Evolutionary conservation across 257 asterid genomes (phyloP), one percentile per base, ranked within the genome.

Genomic region (Ocimum tenuiflorum): DNA sequence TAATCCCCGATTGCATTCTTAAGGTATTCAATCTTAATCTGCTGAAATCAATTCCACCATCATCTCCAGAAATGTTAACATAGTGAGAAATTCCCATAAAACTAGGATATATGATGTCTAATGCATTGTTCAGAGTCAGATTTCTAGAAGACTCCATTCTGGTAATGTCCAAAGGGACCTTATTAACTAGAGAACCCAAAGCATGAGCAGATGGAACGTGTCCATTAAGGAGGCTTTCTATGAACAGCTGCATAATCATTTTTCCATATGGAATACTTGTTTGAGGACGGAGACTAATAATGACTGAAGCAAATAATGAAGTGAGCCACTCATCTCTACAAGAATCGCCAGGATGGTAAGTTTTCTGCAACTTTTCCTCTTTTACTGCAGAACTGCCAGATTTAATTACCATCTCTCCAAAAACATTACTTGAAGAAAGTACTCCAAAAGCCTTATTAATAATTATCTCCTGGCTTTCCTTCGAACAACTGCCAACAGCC

Each of bases 131-230:
- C 71, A 90, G 73, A 66, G 73, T 71, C 45, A 79, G 74, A 47
- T 42, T 73, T 63, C 63, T 67, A 51, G 87, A 62, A 14, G 69
- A 69, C 66, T 65, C 66, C 15, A n/a, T 41, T 73, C 72, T 80
- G 45, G 61, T 61, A 36, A 47, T 80, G 60, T 73, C 82, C 74
- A 83, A 61, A 82, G 95, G 95, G 63, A 88, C 78, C 77, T 94
- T 94, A 84, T 90, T 94, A 67, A 90, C 95, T 75, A 94, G 79
- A 67, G 96, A 88, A 67, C 97, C 97, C 88, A 94, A 73, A 39
- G 95, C 99, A 79, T 90, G 96, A 82, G 95, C 94, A 54, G 99
- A 89, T 65, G 84, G 86, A 65, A 90, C 65, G 73, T 94, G 94
- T 73, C 96, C 95, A 69, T 74, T 79, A 58, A 81, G 78, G 67